Evolutionary conservation across 2,329 filamentous ascomycete species (phyloP).

Genomic region (Cercospora citrullina): DNA sequence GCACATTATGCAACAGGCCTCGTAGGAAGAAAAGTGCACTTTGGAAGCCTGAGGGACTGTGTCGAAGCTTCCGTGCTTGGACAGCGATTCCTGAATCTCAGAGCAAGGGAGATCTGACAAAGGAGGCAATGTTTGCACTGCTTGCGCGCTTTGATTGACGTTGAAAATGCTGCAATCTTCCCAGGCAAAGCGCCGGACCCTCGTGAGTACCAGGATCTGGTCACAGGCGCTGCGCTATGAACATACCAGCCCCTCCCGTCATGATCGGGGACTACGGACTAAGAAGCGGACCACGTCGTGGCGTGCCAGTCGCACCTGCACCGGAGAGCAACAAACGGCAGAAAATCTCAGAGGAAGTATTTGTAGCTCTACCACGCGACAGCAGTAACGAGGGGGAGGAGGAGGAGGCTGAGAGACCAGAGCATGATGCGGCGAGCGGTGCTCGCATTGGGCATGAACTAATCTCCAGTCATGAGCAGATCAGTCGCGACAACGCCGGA

Average conservation of each 20-base stretch:
- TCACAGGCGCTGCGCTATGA: too few species aligned
- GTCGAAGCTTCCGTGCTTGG: conserved; percentile 24
- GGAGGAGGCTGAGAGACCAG: neutral
- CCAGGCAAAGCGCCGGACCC: too few species aligned
- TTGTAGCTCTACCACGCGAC: neutral
- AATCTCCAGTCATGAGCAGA: neutral
- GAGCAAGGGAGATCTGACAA: too few species aligned
- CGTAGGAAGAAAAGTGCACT: conserved; percentile 28
- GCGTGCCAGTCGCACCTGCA: neutral
- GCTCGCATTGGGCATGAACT: neutral
- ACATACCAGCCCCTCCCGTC: neutral
- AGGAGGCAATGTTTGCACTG: too few species aligned
- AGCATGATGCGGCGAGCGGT: neutral
- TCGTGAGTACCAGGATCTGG: too few species aligned
- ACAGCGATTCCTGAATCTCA: neutral
- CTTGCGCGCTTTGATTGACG: too few species aligned
- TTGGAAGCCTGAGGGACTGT: conserved; percentile 32
- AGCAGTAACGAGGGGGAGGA: too few species aligned
- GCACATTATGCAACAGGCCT: conserved; percentile 45
- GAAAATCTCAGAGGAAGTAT: neutral
- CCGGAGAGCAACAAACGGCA: neutral
- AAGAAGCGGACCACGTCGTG: too few species aligned
- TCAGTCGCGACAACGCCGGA: neutral
- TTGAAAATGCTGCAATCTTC: too few species aligned
- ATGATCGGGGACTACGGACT: too few species aligned